Evolutionary conservation across 208 protist species (phyloP), one percentile per base, ranked within the genome.

Genomic region (Trypanosomatidae sp.): DNA sequence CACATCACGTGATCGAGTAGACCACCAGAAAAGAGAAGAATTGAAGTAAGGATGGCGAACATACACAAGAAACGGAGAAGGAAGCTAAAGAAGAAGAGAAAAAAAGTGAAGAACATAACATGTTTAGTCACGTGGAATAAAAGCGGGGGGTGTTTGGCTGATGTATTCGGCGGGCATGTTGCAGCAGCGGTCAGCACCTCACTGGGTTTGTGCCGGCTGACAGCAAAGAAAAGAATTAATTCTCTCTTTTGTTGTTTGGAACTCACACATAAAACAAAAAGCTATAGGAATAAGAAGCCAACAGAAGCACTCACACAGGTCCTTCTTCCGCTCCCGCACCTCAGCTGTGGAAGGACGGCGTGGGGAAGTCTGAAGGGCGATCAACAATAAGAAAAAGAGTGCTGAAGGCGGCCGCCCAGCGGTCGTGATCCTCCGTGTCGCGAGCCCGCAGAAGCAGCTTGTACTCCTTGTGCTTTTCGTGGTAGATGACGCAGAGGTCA

Each of bases 401-500:
- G 67, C 74, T 47, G 19, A 91, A 69, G 0, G 79, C 70, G 7
- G 33, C 44, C 15, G 67, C 62, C 83, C 85, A 90, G 39, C 83
- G 81, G 30, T 71, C 67, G 69, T 87, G 83, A 6, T 87, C 84
- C 3, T 53, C 73, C 13, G 70, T 43, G 39, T 75, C 75, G 43
- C 62, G 66, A 1, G 81, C 65, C 2, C 88, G 66, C 7, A 88
- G 80, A 5, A 2, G 0, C 64, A 93, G 76, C 69, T 86, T 89
- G 59, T 75, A 88, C 67, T 88, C 81, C 72, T 82, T 88, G 44
- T 68, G 69, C 19, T 78, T 52, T 33, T 90, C 88, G 13, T 71
- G 59, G 75, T 85, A 91, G 43, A 91, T 82, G 68, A 93, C 74
- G 47, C 84, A 81, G n/a, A n/a, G n/a, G n/a, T n/a, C n/a, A n/a